phyloP scores from a whole-genome alignment of 1,284 basidiomycete species.

The Ustilago cynodontis region DNA sequence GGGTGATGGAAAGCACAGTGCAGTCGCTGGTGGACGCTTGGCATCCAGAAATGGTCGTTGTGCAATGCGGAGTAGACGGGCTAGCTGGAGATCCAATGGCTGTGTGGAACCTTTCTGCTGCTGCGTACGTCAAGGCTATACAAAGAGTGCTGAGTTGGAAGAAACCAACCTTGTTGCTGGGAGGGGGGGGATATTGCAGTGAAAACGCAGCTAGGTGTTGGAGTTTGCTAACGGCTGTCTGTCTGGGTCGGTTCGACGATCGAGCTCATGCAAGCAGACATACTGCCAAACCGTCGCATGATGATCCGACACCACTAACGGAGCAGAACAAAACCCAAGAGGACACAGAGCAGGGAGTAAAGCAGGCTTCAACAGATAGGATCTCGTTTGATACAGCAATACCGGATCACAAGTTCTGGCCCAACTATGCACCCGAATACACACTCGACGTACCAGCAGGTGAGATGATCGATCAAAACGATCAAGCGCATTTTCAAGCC shows the following conservation, averaged over 20 bases:
- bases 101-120: slow-evolving; percentile 81
- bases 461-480: slow-evolving; percentile 48
- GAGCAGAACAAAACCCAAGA: background rate
- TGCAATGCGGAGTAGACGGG: slow-evolving; percentile 89
- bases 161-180: slow-evolving; percentile 48
- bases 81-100: slow-evolving; percentile 80
- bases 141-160: slow-evolving; percentile 33
- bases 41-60: slow-evolving; percentile 80
- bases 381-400: slow-evolving; percentile 24
- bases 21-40: slow-evolving; percentile 78
- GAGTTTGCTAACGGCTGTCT: slow-evolving; percentile 42
- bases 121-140: slow-evolving; percentile 53
- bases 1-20: slow-evolving; percentile 29
- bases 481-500: slow-evolving; percentile 35
- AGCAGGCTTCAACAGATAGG: slow-evolving; percentile 30
- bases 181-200: slow-evolving; percentile 53
- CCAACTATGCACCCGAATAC: slow-evolving; percentile 27
- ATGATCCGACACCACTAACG: slow-evolving; percentile 20
- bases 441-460: slow-evolving; percentile 33
- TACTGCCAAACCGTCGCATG: background rate
- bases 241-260: slow-evolving; percentile 27
- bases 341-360: background rate
- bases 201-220: slow-evolving; percentile 45
- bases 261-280: background rate
- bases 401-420: slow-evolving; percentile 50